Evolutionary conservation across 2,329 filamentous ascomycete genomes (phyloP).

Genomic region (Blastomyces parvus): DNA sequence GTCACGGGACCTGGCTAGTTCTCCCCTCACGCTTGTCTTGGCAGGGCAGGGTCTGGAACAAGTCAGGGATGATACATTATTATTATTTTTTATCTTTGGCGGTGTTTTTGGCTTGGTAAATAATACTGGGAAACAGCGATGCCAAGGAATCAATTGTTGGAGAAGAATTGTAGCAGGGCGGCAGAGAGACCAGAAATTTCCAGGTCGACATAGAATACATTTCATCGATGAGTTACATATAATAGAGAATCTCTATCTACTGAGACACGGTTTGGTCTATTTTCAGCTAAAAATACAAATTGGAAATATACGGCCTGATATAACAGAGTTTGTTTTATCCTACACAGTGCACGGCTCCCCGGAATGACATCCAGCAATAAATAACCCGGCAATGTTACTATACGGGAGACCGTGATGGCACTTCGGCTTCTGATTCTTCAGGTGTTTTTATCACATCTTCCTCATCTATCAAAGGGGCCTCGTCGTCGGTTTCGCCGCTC

Average conservation of each 20-base stretch:
- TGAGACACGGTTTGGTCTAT: neutral
- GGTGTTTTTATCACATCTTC: neutral
- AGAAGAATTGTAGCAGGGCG: neutral
- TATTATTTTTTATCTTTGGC: neutral
- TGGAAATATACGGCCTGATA: neutral
- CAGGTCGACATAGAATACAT: neutral
- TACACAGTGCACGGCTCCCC: neutral
- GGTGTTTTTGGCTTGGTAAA: neutral
- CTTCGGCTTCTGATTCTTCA: slow-evolving; percentile 12
- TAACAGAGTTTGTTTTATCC: slow-evolving; percentile 2
- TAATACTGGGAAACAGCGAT: neutral
- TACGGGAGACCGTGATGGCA: neutral
- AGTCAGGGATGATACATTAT: neutral
- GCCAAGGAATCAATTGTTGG: neutral
- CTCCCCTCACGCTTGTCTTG: neutral
- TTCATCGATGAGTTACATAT: neutral
- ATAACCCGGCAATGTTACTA: neutral
- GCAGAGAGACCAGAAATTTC: neutral
- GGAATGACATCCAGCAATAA: neutral
- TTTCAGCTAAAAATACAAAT: neutral
- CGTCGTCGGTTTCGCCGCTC: neutral
- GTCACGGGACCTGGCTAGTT: neutral
- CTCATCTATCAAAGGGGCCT: slow-evolving; percentile 3
- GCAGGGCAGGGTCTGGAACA: neutral
- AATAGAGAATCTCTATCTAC: neutral